Base-by-base conservation (phyloP, 2,329 filamentous ascomycete genomes). In the Botrytis medusae region DNA sequence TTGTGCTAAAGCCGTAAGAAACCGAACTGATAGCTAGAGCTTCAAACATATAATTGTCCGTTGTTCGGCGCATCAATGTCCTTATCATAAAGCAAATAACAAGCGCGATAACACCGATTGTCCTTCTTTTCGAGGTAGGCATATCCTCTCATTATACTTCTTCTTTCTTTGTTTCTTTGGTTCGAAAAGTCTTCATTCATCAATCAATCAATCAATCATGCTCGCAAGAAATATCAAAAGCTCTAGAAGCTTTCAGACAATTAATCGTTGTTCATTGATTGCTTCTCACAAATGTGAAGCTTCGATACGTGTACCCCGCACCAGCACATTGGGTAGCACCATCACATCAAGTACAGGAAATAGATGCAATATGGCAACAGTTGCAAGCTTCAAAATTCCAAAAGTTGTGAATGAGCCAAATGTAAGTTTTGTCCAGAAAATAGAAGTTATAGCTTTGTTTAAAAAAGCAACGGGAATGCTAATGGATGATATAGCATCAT, bases 391-490 rank as follows among this genome's bases (percentile, higher is more conserved):
- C 88, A 95, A 93, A 86, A 89, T 95, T 69, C 96, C 96, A 68
- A 90, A 90, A 76, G 89, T 98, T 79, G 86, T 89, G 81, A 99
- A 99, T 82, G 96, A 99, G 85, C 94, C 94, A n/a, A 99, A 98
- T 82, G 95, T 97, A 84, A 83, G 93, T 87, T 29, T 4, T 18
- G 16, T 54, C 34, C 10, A 42, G 18, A 32, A n/a, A 22, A 18
- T 5, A n/a, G 9, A 34, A 29, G 25, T 5, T 51, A 48, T 72
- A 29, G n/a, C 2, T 37, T 59, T 25, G 10, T 54, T 18, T 29
- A 4, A 10, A 25, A 29, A 6, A 37, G 42, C 40, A 40, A 44
- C 60, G 61, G 42, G 25, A 73, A 65, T 76, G 63, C 74, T 76
- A 40, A 72, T 73, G 3, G 14, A 59, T 29, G 22, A 69, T n/a